Base-by-base conservation (phyloP, 768 basidiomycete genomes). In the Boletus huronensis region DNA sequence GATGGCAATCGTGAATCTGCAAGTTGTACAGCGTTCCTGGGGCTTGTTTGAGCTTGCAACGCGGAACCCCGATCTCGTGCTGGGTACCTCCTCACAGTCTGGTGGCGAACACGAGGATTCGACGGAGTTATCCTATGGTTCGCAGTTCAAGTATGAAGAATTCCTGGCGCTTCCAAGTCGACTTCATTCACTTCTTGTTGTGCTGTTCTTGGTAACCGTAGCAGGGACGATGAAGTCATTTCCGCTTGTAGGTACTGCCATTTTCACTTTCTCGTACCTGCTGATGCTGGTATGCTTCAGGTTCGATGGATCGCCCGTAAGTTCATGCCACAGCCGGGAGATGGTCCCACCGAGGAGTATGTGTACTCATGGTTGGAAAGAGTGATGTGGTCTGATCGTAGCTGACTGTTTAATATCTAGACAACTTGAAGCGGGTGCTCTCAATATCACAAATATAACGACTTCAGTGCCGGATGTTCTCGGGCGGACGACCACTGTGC, bases 121-220 rank as follows among this genome's bases (percentile, higher is more conserved):
- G 25, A 49, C 58, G 39, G 57, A 51, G 32, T 53, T 65, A 2
- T 47, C 69, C 14, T 94, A 95, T 63, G 94, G 90, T 6, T 74
- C 82, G 0, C 64, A 79, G 3, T 93, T 97, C 75, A 74, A 73
- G 42, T 96, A 94, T 67, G 82, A 84, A 48, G 93, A 95, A 68
- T 87, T 88, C 53, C 19, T 80, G 58, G 72, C 70, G 4, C 75
- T 72, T 46, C 65, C 70, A 5, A 75, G 73, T 32, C 67, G 64
- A 23, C 5, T 83, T 5, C 62, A 72, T n/a, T 75, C 81, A 13
- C 42, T 78, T 6, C 13, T 78, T 2, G 51, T 76, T 13, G 74
- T 78, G n/a, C 38, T 76, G 9, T 63, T 74, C 69, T 9, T 63
- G 42, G 54, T 57, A 2, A 41, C 47, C 9, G 60, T 67, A 19